Percentiles rank a stretch among this genome's conserved stretches.
These are phyloP conservation scores for Megacollybia marginata DNA, from an alignment of 768 basidiomycete genomes.

Conservation along the genomic window DNA sequence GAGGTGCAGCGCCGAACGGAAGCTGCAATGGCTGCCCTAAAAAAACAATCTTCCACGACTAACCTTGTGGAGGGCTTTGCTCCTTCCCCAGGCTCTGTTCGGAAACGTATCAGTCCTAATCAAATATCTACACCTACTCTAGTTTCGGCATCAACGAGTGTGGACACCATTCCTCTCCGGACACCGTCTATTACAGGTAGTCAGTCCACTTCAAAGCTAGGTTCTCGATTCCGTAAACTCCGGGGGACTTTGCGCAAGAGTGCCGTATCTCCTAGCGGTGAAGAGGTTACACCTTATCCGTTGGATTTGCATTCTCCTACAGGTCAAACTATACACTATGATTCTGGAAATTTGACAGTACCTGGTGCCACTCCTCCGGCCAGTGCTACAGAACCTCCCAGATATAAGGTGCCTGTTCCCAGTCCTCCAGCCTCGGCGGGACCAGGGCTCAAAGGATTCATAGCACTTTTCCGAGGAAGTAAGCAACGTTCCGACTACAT, in stretches of 20 bases:
- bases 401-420: constrained; percentile 47
- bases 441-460: constrained; percentile 74
- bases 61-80: constrained; percentile 33
- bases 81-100: constrained; percentile 33
- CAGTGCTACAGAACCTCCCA: constrained; percentile 44
- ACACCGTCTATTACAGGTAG: constrained; percentile 41
- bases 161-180: constrained; percentile 59
- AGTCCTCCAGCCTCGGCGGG: constrained; percentile 66
- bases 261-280: constrained; percentile 29
- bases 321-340: constrained; percentile 32
- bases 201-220: constrained; percentile 49
- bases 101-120: constrained; percentile 52
- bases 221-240: constrained; percentile 67
- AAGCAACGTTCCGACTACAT: constrained; percentile 32
- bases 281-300: constrained; percentile 42
- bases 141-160: constrained; percentile 59
- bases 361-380: constrained; percentile 25
- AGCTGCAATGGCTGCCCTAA: constrained; percentile 57
- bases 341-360: constrained; percentile 29
- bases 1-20: constrained; percentile 65
- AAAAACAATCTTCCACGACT: constrained; percentile 38
- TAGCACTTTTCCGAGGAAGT: constrained; percentile 60
- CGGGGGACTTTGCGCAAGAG: constrained; percentile 59
- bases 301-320: constrained; percentile 32
- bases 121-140: constrained; percentile 63